These are phyloP conservation scores for Phytopythium montanum DNA, from an alignment of 352 stramenopile genomes.

Conservation along the genomic window DNA sequence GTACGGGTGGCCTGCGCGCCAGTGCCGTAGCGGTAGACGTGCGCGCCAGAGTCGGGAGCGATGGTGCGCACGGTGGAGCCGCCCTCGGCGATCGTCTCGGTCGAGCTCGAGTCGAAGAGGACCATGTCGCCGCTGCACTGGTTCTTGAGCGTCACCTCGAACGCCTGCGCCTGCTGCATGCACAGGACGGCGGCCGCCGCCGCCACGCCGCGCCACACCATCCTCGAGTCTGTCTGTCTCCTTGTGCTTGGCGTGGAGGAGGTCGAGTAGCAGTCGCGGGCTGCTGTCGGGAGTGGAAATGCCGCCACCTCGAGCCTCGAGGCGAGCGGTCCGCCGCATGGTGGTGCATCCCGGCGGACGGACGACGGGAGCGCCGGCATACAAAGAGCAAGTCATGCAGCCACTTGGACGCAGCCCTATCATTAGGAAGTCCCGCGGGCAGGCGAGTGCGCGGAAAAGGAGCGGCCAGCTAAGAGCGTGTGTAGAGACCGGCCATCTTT, in stretches of 20 bases:
- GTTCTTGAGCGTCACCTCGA: conserved; percentile 49
- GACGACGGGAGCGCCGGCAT: not conserved
- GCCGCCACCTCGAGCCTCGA: not conserved
- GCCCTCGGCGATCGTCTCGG: conserved; percentile 29
- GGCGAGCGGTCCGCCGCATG: no score
- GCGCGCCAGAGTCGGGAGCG: conserved; percentile 22
- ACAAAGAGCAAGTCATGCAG: not conserved
- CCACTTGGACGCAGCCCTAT: not conserved
- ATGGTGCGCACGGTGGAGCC: conserved; percentile 29
- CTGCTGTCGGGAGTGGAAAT: conserved; percentile 5
- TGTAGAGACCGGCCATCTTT: not conserved
- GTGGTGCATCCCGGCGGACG: not conserved
- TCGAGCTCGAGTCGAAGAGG: conserved; percentile 41
- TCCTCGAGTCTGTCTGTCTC: conserved; percentile 3
- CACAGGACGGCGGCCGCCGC: conserved; percentile 17
- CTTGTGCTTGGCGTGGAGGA: not conserved
- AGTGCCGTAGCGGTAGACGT: conserved; percentile 47
- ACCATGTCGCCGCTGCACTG: conserved; percentile 36
- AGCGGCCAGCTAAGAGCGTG: not conserved
- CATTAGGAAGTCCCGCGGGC: not conserved
- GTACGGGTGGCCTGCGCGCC: conserved; percentile 46
- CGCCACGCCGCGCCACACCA: conserved; percentile 27
- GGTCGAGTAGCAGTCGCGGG: not conserved
- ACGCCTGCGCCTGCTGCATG: conserved; percentile 22
- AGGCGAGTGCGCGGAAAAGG: conserved; percentile 2